These are phyloP conservation scores for Aspergillus affinis DNA, from an alignment of 495 filamentous ascomycete species.

Conservation along the genomic window DNA sequence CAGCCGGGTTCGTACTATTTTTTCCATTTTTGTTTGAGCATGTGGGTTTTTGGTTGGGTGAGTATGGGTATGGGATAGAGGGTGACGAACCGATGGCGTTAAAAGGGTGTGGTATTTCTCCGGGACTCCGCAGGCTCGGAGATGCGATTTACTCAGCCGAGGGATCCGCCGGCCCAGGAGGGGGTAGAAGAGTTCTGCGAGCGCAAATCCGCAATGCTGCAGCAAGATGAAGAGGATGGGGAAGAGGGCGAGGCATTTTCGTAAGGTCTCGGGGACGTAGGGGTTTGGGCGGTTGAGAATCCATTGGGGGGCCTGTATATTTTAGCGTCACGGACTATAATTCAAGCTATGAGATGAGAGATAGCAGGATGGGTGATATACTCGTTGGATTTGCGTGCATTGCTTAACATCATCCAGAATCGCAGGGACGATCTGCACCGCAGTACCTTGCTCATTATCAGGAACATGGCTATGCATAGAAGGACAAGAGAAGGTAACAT, in stretches of 20 bases:
- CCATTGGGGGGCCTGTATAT: neutral
- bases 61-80: neutral
- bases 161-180: neutral
- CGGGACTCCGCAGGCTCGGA: slow-evolving; percentile 2
- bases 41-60: neutral
- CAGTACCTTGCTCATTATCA: neutral
- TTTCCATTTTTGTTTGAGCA: neutral
- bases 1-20: neutral
- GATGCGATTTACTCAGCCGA: neutral
- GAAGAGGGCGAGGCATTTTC: neutral
- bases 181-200: neutral
- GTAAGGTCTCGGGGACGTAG: neutral
- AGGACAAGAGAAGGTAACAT: neutral
- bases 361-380: neutral
- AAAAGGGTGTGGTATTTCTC: neutral
- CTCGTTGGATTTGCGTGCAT: neutral
- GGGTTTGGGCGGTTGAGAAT: neutral
- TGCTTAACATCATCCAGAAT: neutral
- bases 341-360: neutral
- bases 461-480: too few relatives aligned
- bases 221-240: neutral
- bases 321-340: neutral
- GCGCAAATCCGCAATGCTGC: neutral
- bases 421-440: neutral
- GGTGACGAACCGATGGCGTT: neutral